phyloP scores from a whole-genome alignment of 768 basidiomycete genomes.

The Lentinula sp. region DNA sequence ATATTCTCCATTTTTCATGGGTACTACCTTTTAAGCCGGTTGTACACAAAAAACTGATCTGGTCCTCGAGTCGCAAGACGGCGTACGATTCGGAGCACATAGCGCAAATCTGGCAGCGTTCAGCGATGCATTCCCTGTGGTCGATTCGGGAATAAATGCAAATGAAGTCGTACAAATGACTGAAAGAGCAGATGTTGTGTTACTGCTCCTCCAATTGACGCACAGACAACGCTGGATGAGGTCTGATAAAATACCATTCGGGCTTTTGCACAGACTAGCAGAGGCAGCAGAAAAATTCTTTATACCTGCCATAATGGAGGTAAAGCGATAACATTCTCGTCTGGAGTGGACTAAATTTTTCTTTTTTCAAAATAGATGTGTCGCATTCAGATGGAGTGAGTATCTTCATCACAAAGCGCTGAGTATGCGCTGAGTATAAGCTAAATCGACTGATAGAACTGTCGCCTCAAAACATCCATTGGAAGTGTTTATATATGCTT shows the following conservation, averaged over 20 bases:
- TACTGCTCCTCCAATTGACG: constrained; percentile 1
- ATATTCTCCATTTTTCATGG: neutral
- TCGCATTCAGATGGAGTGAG: neutral
- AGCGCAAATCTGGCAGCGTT: neutral
- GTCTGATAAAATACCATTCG: neutral
- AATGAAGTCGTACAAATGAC: neutral
- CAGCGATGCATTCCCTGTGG: neutral
- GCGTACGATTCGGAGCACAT: neutral
- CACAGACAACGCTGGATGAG: neutral
- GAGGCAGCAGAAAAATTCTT: neutral
- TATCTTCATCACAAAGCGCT: too few relatives aligned
- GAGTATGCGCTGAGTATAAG: neutral
- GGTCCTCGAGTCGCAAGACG: neutral
- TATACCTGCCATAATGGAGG: neutral
- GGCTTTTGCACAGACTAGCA: neutral
- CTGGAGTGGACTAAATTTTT: neutral
- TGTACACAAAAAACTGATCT: neutral
- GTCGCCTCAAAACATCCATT: neutral
- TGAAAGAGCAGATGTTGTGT: neutral
- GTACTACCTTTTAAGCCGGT: neutral
- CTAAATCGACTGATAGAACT: neutral
- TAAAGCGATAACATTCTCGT: neutral
- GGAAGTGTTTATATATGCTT: neutral
- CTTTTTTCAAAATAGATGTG: neutral
- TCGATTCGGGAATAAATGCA: neutral